Conservation (phyloP, 2,329 filamentous ascomycete genomes). For the Beauveria australis region DNA sequence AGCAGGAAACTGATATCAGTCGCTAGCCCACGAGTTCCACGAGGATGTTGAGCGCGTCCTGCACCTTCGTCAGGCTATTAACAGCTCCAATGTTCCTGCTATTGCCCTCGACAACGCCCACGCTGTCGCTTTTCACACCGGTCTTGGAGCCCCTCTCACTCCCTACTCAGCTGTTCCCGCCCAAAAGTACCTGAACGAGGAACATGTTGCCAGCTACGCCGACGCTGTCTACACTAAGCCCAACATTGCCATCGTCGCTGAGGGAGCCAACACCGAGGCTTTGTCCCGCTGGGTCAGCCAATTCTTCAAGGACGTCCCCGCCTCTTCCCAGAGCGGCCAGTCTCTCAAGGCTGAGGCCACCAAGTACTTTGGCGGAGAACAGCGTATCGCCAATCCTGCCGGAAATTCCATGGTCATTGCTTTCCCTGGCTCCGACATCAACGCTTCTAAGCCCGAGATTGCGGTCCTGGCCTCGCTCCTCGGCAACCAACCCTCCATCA, state of each 20-base stretch:
- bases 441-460: slow-evolving; percentile 80
- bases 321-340: slow-evolving; percentile 42
- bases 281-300: slow-evolving; percentile 85
- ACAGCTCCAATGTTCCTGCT: slow-evolving; percentile 52
- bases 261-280: slow-evolving; percentile 69
- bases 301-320: slow-evolving; percentile 73
- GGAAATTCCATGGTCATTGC: slow-evolving; percentile 83
- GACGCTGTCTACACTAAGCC: slow-evolving; percentile 74
- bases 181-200: slow-evolving; percentile 71
- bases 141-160: slow-evolving; percentile 72
- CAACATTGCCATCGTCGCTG: slow-evolving; percentile 86
- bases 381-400: slow-evolving; percentile 68
- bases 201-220: slow-evolving; percentile 68
- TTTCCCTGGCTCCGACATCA: slow-evolving; percentile 81
- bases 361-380: slow-evolving; percentile 93
- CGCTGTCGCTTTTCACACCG: slow-evolving; percentile 82
- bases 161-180: slow-evolving; percentile 64
- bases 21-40: slow-evolving; percentile 74
- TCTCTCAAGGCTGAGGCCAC: slow-evolving; percentile 52
- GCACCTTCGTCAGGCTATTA: slow-evolving; percentile 65
- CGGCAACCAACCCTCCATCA: slow-evolving; percentile 83
- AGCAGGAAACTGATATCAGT: slow-evolving; percentile 12
- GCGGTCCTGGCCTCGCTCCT: slow-evolving; percentile 82
- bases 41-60: slow-evolving; percentile 79
- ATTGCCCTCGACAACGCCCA: slow-evolving; percentile 83